phyloP scores from a whole-genome alignment of 768 basidiomycete species.

The Sarcodon aspratus region DNA sequence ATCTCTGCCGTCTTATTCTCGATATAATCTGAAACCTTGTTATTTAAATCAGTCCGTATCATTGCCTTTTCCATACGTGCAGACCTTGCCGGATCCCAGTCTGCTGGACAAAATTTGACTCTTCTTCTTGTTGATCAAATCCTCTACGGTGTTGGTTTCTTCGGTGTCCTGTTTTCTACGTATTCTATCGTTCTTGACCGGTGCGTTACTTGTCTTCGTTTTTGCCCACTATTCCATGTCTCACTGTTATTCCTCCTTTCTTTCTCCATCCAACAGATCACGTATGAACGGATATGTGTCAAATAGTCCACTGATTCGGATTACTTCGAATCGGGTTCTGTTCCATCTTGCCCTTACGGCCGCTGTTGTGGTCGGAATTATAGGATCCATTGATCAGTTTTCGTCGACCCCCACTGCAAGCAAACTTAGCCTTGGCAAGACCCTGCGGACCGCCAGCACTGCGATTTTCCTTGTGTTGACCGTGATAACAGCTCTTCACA shows the following conservation, averaged over 20 bases:
- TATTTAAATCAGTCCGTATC: conserved; percentile 14
- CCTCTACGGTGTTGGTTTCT: conserved; percentile 22
- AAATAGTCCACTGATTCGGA: no score
- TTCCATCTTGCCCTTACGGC: conserved; percentile 14
- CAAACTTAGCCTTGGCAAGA: conserved; percentile 10
- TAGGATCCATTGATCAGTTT: conserved; percentile 11
- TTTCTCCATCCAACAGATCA: not conserved
- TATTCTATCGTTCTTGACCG: conserved; percentile 23
- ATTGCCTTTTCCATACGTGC: conserved; percentile 19
- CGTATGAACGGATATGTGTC: no score
- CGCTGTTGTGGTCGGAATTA: conserved; percentile 15
- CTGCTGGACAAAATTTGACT: conserved; percentile 13
- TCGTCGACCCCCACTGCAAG: not conserved
- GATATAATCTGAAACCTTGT: not conserved
- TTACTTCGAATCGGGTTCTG: conserved; percentile 6
- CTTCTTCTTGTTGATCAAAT: conserved; percentile 18
- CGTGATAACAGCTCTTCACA: conserved; percentile 11
- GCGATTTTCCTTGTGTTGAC: conserved; percentile 20
- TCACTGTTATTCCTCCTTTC: not conserved
- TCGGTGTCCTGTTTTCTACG: conserved; percentile 20
- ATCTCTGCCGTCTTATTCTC: not conserved
- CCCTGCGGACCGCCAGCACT: conserved; percentile 14
- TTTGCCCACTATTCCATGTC: not conserved
- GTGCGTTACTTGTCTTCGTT: conserved; percentile 5
- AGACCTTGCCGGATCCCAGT: conserved; percentile 11